A percentile compares a stretch with the other conserved stretches of the same genome.
Evolutionary conservation across 192 early-diverging fungal genomes (phyloP).

Genomic region (Kappamyces sp.): DNA sequence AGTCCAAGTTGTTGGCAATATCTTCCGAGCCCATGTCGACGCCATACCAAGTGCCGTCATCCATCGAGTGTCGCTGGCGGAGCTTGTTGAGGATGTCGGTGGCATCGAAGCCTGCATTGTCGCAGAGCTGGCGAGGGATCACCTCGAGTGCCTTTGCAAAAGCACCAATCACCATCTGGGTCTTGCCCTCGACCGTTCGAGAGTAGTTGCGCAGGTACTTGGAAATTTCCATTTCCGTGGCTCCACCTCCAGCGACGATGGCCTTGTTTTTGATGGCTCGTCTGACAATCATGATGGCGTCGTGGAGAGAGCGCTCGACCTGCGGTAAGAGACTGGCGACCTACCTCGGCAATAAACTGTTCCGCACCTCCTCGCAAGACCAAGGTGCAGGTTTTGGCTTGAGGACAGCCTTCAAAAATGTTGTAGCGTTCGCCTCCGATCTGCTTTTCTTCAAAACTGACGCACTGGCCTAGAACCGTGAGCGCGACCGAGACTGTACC

Average conservation of each 20-base stretch:
- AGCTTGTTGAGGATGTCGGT: slow-evolving; percentile 97
- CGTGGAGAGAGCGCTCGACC: slow-evolving; percentile 93
- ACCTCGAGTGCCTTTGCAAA: slow-evolving; percentile 95
- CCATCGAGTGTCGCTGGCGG: slow-evolving; percentile 79
- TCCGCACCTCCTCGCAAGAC: slow-evolving; percentile 96
- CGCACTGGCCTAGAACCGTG: slow-evolving; percentile 47
- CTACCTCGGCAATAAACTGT: slow-evolving; percentile 92
- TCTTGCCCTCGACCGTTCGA: slow-evolving; percentile 94
- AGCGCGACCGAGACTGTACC: slow-evolving; percentile 33
- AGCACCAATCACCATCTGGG: slow-evolving; percentile 92
- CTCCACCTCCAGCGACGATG: slow-evolving; percentile 96
- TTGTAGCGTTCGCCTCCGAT: slow-evolving; percentile 97
- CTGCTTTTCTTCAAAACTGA: slow-evolving; percentile 89
- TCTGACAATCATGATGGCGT: slow-evolving; percentile 99
- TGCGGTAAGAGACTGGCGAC: too few species aligned
- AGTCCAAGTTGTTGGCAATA: slow-evolving; percentile 82
- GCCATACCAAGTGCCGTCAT: slow-evolving; percentile 78
- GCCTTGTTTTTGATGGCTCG: slow-evolving; percentile 93
- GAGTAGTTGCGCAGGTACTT: slow-evolving; percentile 89
- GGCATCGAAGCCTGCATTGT: slow-evolving; percentile 98
- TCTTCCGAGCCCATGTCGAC: slow-evolving; percentile 86
- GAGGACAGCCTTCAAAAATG: slow-evolving; percentile 88
- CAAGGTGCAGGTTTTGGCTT: slow-evolving; percentile 92
- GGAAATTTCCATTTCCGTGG: slow-evolving; percentile 96
- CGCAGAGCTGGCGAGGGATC: slow-evolving; percentile 96